Percentiles rank a stretch among this genome's conserved stretches.
Evolutionary conservation across 2,329 filamentous ascomycete genomes (phyloP).

Genomic region (Ascochyta pisi): DNA sequence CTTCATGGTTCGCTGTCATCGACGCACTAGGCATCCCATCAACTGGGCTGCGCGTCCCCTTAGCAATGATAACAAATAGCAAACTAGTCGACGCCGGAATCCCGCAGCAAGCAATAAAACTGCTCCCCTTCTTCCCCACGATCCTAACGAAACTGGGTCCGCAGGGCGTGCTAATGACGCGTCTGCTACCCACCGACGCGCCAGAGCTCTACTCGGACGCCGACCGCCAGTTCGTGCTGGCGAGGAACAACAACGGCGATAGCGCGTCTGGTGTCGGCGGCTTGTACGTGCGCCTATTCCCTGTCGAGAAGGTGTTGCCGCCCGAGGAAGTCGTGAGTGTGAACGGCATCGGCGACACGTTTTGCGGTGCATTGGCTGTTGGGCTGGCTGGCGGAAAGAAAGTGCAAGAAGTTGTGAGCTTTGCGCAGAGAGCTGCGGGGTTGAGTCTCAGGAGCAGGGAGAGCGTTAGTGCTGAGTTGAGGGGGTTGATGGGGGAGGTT

Average conservation of each 20-base stretch:
- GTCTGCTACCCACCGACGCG: slow-evolving; percentile 72
- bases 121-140: slow-evolving; percentile 86
- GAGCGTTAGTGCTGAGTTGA: slow-evolving; percentile 70
- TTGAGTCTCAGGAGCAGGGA: slow-evolving; percentile 77
- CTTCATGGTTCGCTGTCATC: slow-evolving; percentile 80
- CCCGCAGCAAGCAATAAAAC: slow-evolving; percentile 80
- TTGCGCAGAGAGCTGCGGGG: slow-evolving; percentile 83
- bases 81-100: slow-evolving; percentile 79
- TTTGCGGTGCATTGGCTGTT: slow-evolving; percentile 83
- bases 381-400: slow-evolving; percentile 67
- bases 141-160: slow-evolving; percentile 84
- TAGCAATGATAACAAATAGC: slow-evolving; percentile 70
- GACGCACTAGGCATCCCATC: slow-evolving; percentile 78
- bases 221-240: slow-evolving; percentile 74
- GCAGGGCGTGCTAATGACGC: slow-evolving; percentile 76
- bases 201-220: slow-evolving; percentile 67
- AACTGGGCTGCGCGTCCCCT: slow-evolving; percentile 72
- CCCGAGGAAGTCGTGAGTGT: slow-evolving; percentile 78
- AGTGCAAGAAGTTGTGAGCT: slow-evolving; percentile 70
- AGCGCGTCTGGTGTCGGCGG: slow-evolving; percentile 65
- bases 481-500: slow-evolving; percentile 29
- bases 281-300: slow-evolving; percentile 79
- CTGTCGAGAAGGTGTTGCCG: slow-evolving; percentile 67
- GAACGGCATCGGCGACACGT: slow-evolving; percentile 93
- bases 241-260: slow-evolving; percentile 60